Evolutionary conservation across 805 yeast species (phyloP), one percentile per base, ranked within the genome.

Genomic region (Yarrowia bubula): DNA sequence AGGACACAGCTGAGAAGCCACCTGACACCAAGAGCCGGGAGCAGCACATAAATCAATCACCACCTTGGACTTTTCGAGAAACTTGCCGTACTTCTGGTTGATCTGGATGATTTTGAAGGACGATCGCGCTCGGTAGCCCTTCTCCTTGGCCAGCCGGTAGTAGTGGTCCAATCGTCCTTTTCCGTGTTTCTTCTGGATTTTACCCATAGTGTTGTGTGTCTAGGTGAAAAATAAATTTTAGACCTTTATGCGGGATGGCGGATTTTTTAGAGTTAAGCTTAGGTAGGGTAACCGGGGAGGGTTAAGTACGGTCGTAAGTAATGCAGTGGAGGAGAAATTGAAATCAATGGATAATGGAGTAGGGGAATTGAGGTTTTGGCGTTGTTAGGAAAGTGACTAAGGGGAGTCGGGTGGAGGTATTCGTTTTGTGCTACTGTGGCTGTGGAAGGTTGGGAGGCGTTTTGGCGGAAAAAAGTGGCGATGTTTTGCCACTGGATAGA

Each of bases 11-110:
- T 92, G 89, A 1, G 96, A 86, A 0, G 99, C 99, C 48, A 95
- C 98, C 79, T 95, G 99, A 83, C 99, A 95, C 99, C 99, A 95
- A 3, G 98, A 91, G 66, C 99, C 99, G 46, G 98, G 98, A 10
- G 99, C 99, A 64, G 98, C 98, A 87, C 99, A 95, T 71, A 95
- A 81, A 83, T 95, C 99, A 62, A 95, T 90, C 48, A 95, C 97
- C 47, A 95, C 98, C 76, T 91, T 95, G 17, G 97, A 90, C 74
- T 90, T 89, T 71, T 92, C 97, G 63, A 92, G 79, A 75, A 95
- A 95, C 77, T 92, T 97, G 39, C 98, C 98, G 81, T 86, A 95
- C 75, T 95, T 95, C 75, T 95, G 97, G 78, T 95, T 95, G 67
- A 95, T 90, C 76, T 95, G 99, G 67, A 95, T 82, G 71, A 95